Conservation (phyloP, 2,329 filamentous ascomycete genomes). For the Xylariales sp. region DNA sequence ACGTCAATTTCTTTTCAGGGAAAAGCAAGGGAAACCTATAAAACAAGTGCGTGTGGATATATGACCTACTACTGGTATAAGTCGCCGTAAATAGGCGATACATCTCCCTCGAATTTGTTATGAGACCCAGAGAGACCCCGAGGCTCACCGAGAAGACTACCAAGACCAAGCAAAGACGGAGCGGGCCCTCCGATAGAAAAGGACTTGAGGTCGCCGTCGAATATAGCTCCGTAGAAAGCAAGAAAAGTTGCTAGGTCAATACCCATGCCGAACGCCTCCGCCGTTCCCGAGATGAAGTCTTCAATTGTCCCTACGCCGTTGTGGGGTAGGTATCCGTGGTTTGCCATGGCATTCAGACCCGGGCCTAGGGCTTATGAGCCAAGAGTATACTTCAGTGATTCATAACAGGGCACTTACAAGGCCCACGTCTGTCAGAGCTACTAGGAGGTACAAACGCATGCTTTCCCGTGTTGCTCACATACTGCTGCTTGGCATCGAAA, state of each 20-base stretch:
- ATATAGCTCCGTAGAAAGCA: conserved; percentile 21
- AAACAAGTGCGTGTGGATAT: neutral
- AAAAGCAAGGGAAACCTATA: neutral
- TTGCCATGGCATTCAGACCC: conserved; percentile 26
- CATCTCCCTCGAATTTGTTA: conserved; percentile 27
- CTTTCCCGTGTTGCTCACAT: conserved; percentile 28
- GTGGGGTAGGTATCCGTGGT: conserved; percentile 31
- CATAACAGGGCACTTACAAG: conserved; percentile 13
- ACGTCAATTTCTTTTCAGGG: neutral
- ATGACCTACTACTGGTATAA: conserved; percentile 31
- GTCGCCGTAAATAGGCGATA: conserved; percentile 23
- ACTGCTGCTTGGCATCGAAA: conserved; percentile 22
- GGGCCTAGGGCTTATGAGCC: conserved; percentile 14
- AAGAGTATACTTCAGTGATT: neutral
- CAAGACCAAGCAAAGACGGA: conserved; percentile 20
- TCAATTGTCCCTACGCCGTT: conserved; percentile 25
- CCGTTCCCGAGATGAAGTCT: conserved; percentile 19
- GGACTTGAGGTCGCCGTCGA: conserved; percentile 27
- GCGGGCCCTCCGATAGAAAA: conserved; percentile 25
- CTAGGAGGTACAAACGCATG: conserved; percentile 23
- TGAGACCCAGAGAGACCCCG: conserved; percentile 25
- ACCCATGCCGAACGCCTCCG: conserved; percentile 24
- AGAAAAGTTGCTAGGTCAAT: conserved; percentile 28
- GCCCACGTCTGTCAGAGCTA: conserved; percentile 15
- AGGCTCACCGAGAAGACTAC: conserved; percentile 21